Percentiles rank a stretch among this genome's conserved stretches.
Conservation (phyloP, 495 filamentous ascomycete genomes). For the Hypoxylon intermedium region DNA sequence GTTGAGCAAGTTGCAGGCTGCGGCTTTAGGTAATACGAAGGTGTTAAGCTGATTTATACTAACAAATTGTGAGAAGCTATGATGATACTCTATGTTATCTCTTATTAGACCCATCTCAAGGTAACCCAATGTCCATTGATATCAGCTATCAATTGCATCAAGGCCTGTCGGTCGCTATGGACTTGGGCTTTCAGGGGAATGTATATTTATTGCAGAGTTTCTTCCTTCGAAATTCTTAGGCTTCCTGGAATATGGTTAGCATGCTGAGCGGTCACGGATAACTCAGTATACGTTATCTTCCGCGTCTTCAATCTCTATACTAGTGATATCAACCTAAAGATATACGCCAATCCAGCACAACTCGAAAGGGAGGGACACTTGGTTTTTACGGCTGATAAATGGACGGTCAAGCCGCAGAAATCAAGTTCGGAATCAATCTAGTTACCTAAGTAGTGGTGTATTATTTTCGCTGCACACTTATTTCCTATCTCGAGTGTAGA, state of each 20-base stretch:
- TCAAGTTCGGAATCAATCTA: no score
- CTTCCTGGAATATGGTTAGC: slow-evolving; percentile 36
- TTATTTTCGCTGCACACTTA: no score
- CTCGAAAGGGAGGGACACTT: slow-evolving; percentile 30
- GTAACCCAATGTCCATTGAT: no score
- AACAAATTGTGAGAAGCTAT: no score
- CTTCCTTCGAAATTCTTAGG: slow-evolving; percentile 41
- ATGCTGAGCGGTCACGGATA: slow-evolving; percentile 2
- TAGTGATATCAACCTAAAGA: slow-evolving; percentile 40
- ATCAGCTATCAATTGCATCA: no score
- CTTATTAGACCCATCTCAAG: no score
- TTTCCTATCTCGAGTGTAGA: no score
- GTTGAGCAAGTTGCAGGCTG: no score
- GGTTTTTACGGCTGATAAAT: slow-evolving; percentile 41
- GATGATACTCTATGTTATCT: no score
- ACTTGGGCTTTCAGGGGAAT: slow-evolving; percentile 33
- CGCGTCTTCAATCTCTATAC: slow-evolving; percentile 49
- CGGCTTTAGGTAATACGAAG: no score
- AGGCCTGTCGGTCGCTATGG: background rate
- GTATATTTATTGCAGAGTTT: slow-evolving; percentile 35
- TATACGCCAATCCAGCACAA: slow-evolving; percentile 49
- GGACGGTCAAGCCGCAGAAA: slow-evolving; percentile 35
- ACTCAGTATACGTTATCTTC: slow-evolving; percentile 51
- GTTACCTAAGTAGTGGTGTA: no score
- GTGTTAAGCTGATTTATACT: no score